Evolutionary conservation across 2,329 filamentous ascomycete genomes (phyloP), one percentile per base, ranked within the genome.

Genomic region (Talaromyces sp.): DNA sequence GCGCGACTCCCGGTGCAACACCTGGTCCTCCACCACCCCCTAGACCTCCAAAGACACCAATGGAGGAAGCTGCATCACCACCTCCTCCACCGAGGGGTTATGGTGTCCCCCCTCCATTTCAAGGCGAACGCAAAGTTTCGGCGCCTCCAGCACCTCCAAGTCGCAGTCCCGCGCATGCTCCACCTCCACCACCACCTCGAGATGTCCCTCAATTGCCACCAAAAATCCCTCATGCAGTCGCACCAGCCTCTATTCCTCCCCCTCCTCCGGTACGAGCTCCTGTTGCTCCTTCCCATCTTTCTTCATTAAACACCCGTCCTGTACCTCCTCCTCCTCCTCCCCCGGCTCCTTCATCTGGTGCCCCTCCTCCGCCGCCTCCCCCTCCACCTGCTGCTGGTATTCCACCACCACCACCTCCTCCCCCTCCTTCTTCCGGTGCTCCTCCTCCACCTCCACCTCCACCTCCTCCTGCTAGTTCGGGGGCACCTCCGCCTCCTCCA

Each of bases 111-210:
- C 93, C 93, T 7, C 87, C 91, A 2, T 96, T 96, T 72, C 74
- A 85, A 58, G 89, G 90, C 54, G 87, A 89, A 71, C 80, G 86
- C 67, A 86, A 81, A 68, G 81, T 86, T 37, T 81, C 84, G 3
- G 84, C 83, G 50, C 89, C 91, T 45, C 91, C 91, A n/a, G 88
- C 90, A 59, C 89, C 91, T 27, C 90, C 91, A 43, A 88, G 84
- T 74, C 87, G 91, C 69, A 87, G 86, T 35, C 82, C 88, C 43
- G 87, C 67, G 31, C 73, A 72, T 62, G 75, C 89, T 19, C 91
- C 92, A 67, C 91, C 91, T 37, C 90, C 90, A 10, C 90, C 86
- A 31, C 84, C 84, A 57, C 82, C 81, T 64, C 80, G 85, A 61
- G 80, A 81, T 17, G 77, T 78, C 67, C 77, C 78, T 68, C 66